phyloP scores from a whole-genome alignment of 306 rosid genomes.

The Hylodesmum podocarpum region DNA sequence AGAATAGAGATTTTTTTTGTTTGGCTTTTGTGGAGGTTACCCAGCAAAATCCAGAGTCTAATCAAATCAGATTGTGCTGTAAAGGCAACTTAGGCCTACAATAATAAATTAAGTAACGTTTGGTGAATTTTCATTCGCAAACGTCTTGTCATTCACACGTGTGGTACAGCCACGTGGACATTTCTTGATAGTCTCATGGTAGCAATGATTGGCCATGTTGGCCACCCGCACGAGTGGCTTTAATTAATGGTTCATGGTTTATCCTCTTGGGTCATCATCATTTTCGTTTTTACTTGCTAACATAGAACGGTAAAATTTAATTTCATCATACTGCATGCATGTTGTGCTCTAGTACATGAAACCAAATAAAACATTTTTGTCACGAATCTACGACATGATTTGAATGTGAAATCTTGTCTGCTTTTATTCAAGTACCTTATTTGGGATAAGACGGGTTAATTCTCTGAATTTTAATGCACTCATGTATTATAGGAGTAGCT shows the following conservation, averaged over 20 bases:
- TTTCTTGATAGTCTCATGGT: slow-evolving; percentile 22
- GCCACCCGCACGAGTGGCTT: slow-evolving; percentile 65
- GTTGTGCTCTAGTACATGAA: neutral
- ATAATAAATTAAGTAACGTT: slow-evolving; percentile 5
- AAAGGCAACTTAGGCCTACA: slow-evolving; percentile 28
- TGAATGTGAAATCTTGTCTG: neutral
- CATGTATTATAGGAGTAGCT: neutral
- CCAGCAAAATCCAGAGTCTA: slow-evolving; percentile 31
- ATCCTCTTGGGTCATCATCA: neutral
- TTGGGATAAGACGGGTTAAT: neutral
- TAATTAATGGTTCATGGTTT: neutral
- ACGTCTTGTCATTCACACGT: slow-evolving; percentile 54
- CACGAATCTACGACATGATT: neutral
- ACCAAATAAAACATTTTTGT: neutral
- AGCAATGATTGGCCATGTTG: slow-evolving; percentile 55
- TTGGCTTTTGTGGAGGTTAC: slow-evolving; percentile 17
- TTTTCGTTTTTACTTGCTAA: neutral
- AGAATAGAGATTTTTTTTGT: neutral
- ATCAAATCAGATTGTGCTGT: slow-evolving; percentile 46
- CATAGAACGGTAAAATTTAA: no score
- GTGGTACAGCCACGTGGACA: slow-evolving; percentile 37
- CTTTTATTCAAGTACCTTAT: neutral
- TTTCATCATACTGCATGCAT: no score
- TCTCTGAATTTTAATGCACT: neutral
- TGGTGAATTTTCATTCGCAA: slow-evolving; percentile 30